These are phyloP conservation scores for Leersia perrieri DNA, from an alignment of 176 grass and related monocot species.

Conservation along the genomic window DNA sequence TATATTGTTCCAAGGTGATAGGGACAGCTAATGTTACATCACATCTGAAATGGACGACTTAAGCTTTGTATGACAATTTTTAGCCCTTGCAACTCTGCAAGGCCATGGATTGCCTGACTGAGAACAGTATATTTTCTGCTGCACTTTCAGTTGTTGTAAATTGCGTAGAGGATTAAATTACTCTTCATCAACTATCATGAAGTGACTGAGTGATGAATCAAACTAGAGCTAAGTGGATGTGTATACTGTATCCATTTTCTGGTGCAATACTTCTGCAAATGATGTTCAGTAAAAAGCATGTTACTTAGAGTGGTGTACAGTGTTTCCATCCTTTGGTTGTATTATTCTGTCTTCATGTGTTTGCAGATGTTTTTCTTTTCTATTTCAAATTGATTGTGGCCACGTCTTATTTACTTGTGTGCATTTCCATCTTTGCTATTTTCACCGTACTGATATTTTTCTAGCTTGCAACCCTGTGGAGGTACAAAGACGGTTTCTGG, in stretches of 20 bases:
- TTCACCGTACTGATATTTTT: conserved; percentile 49
- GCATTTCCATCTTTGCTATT: conserved; percentile 2
- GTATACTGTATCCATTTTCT: neutral
- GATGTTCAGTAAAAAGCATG: neutral
- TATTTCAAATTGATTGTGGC: neutral
- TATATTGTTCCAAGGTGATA: neutral
- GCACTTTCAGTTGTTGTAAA: neutral
- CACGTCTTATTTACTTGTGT: neutral
- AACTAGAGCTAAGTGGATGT: neutral
- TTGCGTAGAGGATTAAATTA: neutral
- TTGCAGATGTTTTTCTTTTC: conserved; percentile 23
- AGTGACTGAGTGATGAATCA: neutral
- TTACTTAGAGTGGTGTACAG: neutral
- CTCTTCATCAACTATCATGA: neutral
- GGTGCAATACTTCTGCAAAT: neutral
- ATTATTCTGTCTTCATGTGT: conserved; percentile 8
- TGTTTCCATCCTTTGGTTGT: neutral
- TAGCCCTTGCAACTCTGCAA: conserved; percentile 9
- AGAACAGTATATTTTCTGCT: neutral
- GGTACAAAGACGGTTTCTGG: conserved; percentile 72
- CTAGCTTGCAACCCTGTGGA: conserved; percentile 94
- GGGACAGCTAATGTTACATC: neutral
- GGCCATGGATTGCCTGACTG: neutral
- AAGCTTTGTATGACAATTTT: neutral
- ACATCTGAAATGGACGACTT: neutral